Percentiles rank a stretch among this genome's conserved stretches.
Conservation (phyloP, 306 rosid genomes). For the Oemleria cerasiformis region DNA sequence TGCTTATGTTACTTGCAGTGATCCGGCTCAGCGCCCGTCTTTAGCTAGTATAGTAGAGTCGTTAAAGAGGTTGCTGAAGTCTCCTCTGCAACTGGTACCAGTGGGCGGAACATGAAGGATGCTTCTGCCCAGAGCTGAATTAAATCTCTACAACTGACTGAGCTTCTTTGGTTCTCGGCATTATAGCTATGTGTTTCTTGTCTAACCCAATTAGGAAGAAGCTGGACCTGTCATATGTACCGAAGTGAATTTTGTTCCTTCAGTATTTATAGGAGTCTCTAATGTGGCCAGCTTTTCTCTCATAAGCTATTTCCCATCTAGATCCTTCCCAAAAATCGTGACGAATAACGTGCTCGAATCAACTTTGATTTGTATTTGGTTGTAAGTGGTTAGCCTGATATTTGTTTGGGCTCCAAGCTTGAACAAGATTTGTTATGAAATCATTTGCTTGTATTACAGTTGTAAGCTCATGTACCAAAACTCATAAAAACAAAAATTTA, state of each 20-base stretch:
- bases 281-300: not conserved
- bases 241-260: not conserved
- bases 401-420: not conserved
- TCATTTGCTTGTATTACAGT: not conserved
- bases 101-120: conserved; percentile 42
- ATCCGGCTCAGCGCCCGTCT: conserved; percentile 73
- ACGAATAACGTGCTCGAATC: not conserved
- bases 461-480: too few species aligned
- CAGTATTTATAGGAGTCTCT: not conserved
- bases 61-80: conserved; percentile 77
- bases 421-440: not conserved
- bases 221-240: not conserved
- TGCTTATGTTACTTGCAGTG: conserved; percentile 46
- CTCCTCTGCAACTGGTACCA: conserved; percentile 65
- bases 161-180: conserved; percentile 33
- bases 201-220: conserved; percentile 30
- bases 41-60: conserved; percentile 64
- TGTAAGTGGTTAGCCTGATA: not conserved
- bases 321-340: not conserved
- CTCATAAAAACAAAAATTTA: too few species aligned
- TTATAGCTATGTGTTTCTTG: conserved; percentile 31
- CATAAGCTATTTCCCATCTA: not conserved
- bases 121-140: conserved; percentile 19
- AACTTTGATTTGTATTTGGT: not conserved
- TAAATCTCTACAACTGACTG: conserved; percentile 20